A percentile compares a stretch with the other conserved stretches of the same genome.
phyloP scores from a whole-genome alignment of 2,329 filamentous ascomycete species.

The Aspergillus felis region DNA sequence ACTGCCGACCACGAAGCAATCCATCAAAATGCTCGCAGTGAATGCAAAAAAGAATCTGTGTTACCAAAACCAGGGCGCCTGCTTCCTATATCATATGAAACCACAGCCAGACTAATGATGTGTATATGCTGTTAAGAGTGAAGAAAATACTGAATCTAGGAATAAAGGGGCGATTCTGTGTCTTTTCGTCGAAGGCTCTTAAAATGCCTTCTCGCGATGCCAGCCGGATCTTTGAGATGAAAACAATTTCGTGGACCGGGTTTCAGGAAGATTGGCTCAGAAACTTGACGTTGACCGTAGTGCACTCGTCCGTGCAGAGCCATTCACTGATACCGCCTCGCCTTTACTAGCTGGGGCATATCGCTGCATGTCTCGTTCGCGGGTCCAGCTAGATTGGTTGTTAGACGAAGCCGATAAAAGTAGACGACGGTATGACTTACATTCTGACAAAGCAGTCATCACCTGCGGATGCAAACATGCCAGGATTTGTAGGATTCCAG shows the following conservation, averaged over 20 bases:
- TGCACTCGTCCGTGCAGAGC: constrained; percentile 39
- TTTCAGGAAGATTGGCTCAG: constrained; percentile 11
- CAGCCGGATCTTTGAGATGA: neutral
- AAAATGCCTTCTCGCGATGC: neutral
- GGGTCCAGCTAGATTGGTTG: constrained; percentile 29
- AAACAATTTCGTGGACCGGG: neutral
- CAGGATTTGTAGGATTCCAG: constrained; percentile 81
- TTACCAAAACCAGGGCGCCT: constrained; percentile 20
- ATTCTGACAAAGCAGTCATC: constrained; percentile 84
- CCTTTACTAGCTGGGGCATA: constrained; percentile 23
- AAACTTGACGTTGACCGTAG: constrained; percentile 37
- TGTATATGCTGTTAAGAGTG: constrained; percentile 18
- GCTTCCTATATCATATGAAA: constrained; percentile 22
- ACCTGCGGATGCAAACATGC: constrained; percentile 84
- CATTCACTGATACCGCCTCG: constrained; percentile 28
- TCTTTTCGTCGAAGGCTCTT: neutral
- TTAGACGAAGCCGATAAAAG: constrained; percentile 3
- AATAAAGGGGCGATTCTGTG: neutral
- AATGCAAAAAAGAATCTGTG: constrained; percentile 13
- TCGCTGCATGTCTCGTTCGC: constrained; percentile 28
- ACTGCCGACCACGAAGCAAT: constrained; percentile 5
- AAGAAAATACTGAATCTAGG: constrained; percentile 1
- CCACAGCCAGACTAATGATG: constrained; percentile 11
- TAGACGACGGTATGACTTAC: constrained; percentile 49
- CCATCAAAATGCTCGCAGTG: constrained; percentile 10